These are phyloP conservation scores for Kalaharituber pfeilii DNA, from an alignment of 2,329 filamentous ascomycete species.

Conservation along the genomic window DNA sequence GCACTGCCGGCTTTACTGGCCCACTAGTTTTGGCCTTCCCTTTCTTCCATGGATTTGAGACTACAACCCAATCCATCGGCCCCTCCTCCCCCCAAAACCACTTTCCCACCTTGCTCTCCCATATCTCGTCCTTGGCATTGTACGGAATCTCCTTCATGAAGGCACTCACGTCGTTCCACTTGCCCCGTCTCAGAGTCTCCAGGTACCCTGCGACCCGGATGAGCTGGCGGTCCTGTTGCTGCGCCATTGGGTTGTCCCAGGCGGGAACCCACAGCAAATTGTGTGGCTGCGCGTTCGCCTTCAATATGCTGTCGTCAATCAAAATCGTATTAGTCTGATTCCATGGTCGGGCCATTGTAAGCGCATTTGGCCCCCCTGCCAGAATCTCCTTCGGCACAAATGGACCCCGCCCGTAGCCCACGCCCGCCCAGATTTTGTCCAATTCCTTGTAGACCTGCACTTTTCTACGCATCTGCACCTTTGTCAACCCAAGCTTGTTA, in stretches of 20 bases:
- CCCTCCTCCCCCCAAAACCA: not conserved
- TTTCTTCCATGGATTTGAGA: not conserved
- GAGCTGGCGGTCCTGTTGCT: slow-evolving; percentile 30
- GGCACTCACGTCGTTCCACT: slow-evolving; percentile 30
- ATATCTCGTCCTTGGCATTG: not conserved
- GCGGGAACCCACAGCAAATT: slow-evolving; percentile 65
- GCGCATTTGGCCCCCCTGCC: slow-evolving; percentile 23
- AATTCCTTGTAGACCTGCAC: slow-evolving; percentile 86
- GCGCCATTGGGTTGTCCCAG: slow-evolving; percentile 30
- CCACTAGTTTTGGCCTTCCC: not conserved
- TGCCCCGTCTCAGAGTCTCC: slow-evolving; percentile 33
- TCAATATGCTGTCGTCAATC: slow-evolving; percentile 68
- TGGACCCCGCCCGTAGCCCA: slow-evolving; percentile 46
- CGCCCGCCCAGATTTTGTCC: slow-evolving; percentile 47
- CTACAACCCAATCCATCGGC: not conserved
- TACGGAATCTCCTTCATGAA: slow-evolving; percentile 14
- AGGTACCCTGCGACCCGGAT: slow-evolving; percentile 37
- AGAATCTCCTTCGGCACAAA: slow-evolving; percentile 24
- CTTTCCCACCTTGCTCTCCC: not conserved
- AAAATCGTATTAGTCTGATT: slow-evolving; percentile 74
- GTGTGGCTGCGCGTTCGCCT: slow-evolving; percentile 64
- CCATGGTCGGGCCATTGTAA: slow-evolving; percentile 38
- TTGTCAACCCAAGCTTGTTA: slow-evolving; percentile 52
- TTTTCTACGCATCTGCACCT: slow-evolving; percentile 46
- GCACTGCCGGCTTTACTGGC: not conserved